A percentile compares a stretch with the other conserved stretches of the same genome.
These are phyloP conservation scores for Phyllosticta citribraziliensis DNA, from an alignment of 2,329 filamentous ascomycete genomes.

Conservation along the genomic window DNA sequence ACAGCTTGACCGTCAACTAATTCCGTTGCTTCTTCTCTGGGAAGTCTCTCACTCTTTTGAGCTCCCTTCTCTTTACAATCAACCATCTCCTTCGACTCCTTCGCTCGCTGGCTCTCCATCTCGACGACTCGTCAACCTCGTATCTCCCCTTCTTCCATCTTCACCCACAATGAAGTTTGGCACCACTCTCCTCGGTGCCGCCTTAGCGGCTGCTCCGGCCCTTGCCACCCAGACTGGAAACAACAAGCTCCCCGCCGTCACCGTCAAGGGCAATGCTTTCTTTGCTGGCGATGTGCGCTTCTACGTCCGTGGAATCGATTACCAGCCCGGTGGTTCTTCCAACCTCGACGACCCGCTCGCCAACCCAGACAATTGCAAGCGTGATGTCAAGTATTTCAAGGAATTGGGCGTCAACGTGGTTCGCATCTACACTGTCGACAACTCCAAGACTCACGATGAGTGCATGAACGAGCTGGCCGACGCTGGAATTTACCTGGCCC, in stretches of 20 bases:
- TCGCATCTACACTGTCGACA: constrained; percentile 89
- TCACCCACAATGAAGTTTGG: constrained; percentile 44
- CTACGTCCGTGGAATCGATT: constrained; percentile 55
- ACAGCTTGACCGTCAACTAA: neutral
- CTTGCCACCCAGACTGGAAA: constrained; percentile 29
- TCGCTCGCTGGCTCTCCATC: constrained; percentile 1
- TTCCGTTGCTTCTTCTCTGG: constrained; percentile 4
- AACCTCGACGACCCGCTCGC: constrained; percentile 64
- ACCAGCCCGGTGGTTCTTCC: constrained; percentile 56
- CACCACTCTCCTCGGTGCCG: constrained; percentile 37
- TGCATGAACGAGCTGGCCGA: constrained; percentile 76
- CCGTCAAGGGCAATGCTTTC: constrained; percentile 57
- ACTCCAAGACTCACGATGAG: constrained; percentile 66
- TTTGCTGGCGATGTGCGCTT: constrained; percentile 52
- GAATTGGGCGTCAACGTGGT: constrained; percentile 82
- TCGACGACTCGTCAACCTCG: neutral
- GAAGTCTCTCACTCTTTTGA: constrained; percentile 11
- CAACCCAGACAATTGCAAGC: constrained; percentile 58
- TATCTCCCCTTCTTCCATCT: neutral
- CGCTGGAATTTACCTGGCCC: constrained; percentile 83
- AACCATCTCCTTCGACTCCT: neutral
- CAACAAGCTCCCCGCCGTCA: constrained; percentile 43
- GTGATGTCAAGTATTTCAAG: constrained; percentile 74
- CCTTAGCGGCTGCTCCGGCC: constrained; percentile 35
- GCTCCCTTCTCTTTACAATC: constrained; percentile 2